Evolutionary conservation across 2,329 filamentous ascomycete genomes (phyloP).

Genomic region (Blumeria graminis): DNA sequence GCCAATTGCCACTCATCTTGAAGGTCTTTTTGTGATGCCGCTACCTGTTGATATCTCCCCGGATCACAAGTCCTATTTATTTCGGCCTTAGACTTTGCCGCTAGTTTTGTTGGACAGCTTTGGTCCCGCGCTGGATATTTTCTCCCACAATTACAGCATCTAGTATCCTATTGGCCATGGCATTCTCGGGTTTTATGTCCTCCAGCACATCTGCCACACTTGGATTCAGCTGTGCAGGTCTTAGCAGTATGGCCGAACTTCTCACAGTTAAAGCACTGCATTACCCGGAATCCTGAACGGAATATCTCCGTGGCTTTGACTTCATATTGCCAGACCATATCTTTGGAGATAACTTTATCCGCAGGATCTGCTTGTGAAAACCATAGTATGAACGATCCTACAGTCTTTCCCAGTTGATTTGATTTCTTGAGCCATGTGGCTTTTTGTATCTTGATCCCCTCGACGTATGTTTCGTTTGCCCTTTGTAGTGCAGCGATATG

Average conservation of each 20-base stretch:
- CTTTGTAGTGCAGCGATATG: not conserved
- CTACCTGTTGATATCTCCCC: not conserved
- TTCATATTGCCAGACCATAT: not conserved
- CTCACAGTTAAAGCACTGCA: conserved; percentile 1
- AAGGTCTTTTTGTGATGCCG: no score
- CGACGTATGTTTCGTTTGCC: not conserved
- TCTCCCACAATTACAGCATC: not conserved
- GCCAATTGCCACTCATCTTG: not conserved
- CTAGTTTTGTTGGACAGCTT: not conserved
- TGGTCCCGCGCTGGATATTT: not conserved
- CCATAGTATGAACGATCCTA: not conserved
- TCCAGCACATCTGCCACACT: not conserved
- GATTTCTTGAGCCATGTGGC: not conserved
- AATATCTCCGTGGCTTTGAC: not conserved
- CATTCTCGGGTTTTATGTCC: not conserved
- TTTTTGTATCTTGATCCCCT: not conserved
- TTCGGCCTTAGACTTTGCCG: not conserved
- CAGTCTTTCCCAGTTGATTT: not conserved
- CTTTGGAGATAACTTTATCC: not conserved
- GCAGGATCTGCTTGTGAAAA: not conserved
- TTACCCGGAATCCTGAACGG: no score
- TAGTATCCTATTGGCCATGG: not conserved
- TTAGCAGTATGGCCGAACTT: not conserved
- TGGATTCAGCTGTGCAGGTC: not conserved
- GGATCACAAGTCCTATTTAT: not conserved